phyloP scores from a whole-genome alignment of 2,329 filamentous ascomycete genomes.

The Trichoderma cornu-damae region DNA sequence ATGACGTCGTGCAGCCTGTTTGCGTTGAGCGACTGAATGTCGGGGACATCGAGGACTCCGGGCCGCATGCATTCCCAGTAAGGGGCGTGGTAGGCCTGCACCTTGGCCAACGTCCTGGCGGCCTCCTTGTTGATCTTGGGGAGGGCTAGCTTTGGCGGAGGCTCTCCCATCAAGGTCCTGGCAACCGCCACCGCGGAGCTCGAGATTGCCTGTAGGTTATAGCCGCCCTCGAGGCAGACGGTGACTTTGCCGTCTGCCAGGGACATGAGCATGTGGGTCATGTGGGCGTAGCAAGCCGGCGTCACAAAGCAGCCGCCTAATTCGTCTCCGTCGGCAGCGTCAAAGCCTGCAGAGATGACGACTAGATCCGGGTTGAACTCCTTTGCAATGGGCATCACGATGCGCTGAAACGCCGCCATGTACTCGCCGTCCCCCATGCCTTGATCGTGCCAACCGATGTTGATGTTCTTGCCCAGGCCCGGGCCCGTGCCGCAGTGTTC shows the following conservation, averaged over 20 bases:
- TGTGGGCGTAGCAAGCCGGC: conserved; percentile 88
- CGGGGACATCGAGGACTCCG: conserved; percentile 51
- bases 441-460: conserved; percentile 62
- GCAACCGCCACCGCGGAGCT: conserved; percentile 88
- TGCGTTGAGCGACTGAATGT: conserved; percentile 48
- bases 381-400: conserved; percentile 91
- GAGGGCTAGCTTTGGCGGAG: conserved; percentile 60
- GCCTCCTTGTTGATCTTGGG: conserved; percentile 55
- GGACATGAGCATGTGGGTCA: conserved; percentile 99
- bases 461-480: conserved; percentile 59
- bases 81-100: conserved; percentile 56
- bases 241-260: conserved; percentile 83
- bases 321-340: conserved; percentile 89
- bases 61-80: conserved; percentile 90
- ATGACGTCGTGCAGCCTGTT: conserved; percentile 74
- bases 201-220: conserved; percentile 90
- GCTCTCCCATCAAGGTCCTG: conserved; percentile 90
- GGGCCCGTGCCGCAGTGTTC: conserved; percentile 53
- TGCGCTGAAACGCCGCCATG: conserved; percentile 89
- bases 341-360: conserved; percentile 92
- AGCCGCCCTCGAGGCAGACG: conserved; percentile 92
- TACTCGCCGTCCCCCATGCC: conserved; percentile 97
- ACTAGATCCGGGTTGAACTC: conserved; percentile 94
- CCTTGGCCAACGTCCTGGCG: conserved; percentile 51
- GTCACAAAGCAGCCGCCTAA: conserved; percentile 90